These are phyloP conservation scores for Umbellularia californica DNA, from an alignment of 164 flowering plant genomes.

Conservation along the genomic window DNA sequence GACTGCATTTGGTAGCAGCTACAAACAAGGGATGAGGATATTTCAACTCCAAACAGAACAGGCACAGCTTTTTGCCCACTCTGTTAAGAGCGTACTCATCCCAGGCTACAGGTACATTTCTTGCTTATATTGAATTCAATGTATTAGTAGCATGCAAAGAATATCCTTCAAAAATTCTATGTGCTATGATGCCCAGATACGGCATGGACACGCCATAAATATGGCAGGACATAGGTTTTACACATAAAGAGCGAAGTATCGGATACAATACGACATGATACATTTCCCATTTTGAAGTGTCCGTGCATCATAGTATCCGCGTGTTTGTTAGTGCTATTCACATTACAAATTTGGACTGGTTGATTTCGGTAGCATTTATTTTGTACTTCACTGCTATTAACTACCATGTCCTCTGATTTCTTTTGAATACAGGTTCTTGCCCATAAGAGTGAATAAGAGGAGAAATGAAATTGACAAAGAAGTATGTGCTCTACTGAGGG, in stretches of 20 bases:
- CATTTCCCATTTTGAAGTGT: too few relatives aligned
- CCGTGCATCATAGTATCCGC: too few relatives aligned
- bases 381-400: neutral
- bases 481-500: conserved; percentile 2
- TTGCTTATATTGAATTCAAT: neutral
- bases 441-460: conserved; percentile 5
- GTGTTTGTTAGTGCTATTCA: too few relatives aligned
- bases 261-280: too few relatives aligned
- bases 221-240: too few relatives aligned
- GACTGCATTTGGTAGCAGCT: conserved; percentile 31
- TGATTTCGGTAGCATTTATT: too few relatives aligned
- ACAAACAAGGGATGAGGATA: conserved; percentile 27
- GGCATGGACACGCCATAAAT: too few relatives aligned
- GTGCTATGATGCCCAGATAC: too few relatives aligned
- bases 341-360: neutral
- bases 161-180: too few relatives aligned
- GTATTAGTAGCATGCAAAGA: too few relatives aligned
- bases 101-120: conserved; percentile 29
- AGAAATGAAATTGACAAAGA: conserved; percentile 1
- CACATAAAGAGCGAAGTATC: too few relatives aligned
- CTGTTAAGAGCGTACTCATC: conserved; percentile 9
- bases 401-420: neutral
- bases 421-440: conserved; percentile 7
- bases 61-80: neutral
- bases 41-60: conserved; percentile 25